Evolutionary conservation across 257 asterid genomes (phyloP), one percentile per base, ranked within the genome.

Genomic region (Sherardia arvensis): DNA sequence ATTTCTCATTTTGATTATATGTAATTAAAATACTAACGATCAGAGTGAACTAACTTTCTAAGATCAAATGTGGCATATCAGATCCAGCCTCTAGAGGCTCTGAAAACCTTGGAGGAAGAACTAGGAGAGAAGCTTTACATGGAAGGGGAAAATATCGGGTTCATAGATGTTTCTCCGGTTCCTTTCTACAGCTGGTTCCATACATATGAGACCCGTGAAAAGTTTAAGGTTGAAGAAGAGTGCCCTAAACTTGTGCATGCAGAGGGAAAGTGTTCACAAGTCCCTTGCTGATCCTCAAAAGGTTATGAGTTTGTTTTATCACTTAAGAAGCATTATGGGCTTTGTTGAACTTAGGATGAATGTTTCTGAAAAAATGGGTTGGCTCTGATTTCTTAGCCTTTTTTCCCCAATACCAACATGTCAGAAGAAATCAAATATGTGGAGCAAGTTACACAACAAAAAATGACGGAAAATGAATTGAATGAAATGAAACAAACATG

Each of bases 211-310:
- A 57, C 38, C 40, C 29, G 62, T 57, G 62, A 40, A 18, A 57
- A 57, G 2, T 57, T 57, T 25, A 57, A 22, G n/a, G 32, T 57
- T 27, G 62, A 57, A 33, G 20, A 28, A 28, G 62, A 57, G 62
- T 57, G 62, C 62, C 62, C 62, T 18, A 57, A 27, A 40, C 9
- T 57, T 28, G 23, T 57, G 62, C 40, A 57, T 57, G 62, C 23
- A 15, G 6, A 57, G 62, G 40, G 40, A 57, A 22, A 57, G 62
- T 57, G 62, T 57, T 9, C 22, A 15, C 62, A 57, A 57, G 23
- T 57, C 62, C 3, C 62, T 57, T 57, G 38, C 62, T 3, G 62
- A 57, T 27, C 62, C 62, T 27, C 40, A 17, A 22, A 57, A 57
- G 40, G 11, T 57, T 57, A 57, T 28, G 62, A 57, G 4, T 57